Percentiles rank a stretch among this genome's conserved stretches.
phyloP scores from a whole-genome alignment of 495 filamentous ascomycete genomes.

The Penicillium steckii region DNA sequence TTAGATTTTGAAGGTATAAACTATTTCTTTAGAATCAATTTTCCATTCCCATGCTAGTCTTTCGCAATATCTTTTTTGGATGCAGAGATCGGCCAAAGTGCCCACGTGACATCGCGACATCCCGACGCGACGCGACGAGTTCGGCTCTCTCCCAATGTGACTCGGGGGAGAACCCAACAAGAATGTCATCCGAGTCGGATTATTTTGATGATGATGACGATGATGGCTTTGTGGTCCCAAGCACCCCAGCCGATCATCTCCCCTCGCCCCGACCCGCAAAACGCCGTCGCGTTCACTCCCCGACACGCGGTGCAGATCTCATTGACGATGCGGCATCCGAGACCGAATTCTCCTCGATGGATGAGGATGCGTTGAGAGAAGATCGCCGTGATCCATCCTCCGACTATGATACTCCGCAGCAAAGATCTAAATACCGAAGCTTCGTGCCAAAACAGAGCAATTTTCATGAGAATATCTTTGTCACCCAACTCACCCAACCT shows the following conservation, averaged over 20 bases:
- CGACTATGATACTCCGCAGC: constrained; percentile 22
- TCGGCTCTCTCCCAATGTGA: background rate
- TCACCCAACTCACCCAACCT: constrained; percentile 52
- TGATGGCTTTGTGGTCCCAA: constrained; percentile 35
- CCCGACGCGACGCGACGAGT: background rate
- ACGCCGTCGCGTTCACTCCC: constrained; percentile 32
- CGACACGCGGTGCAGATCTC: constrained; percentile 4
- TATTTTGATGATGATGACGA: constrained; percentile 32
- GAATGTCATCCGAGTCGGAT: constrained; percentile 19
- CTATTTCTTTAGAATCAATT: no score
- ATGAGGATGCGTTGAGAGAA: constrained; percentile 22
- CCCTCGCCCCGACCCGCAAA: constrained; percentile 32
- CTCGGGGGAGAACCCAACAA: background rate
- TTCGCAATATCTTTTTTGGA: no score
- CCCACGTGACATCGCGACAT: background rate
- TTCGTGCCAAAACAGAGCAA: constrained; percentile 44
- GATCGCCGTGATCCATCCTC: constrained; percentile 11
- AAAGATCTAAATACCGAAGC: constrained; percentile 40
- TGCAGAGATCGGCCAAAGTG: no score
- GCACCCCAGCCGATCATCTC: constrained; percentile 1
- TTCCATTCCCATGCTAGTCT: no score
- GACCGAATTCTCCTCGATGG: constrained; percentile 24
- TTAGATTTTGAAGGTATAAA: no score
- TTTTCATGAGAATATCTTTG: constrained; percentile 50
- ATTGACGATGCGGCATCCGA: constrained; percentile 13